Conservation (phyloP, 2,329 filamentous ascomycete genomes). For the Fusarium sp. region DNA sequence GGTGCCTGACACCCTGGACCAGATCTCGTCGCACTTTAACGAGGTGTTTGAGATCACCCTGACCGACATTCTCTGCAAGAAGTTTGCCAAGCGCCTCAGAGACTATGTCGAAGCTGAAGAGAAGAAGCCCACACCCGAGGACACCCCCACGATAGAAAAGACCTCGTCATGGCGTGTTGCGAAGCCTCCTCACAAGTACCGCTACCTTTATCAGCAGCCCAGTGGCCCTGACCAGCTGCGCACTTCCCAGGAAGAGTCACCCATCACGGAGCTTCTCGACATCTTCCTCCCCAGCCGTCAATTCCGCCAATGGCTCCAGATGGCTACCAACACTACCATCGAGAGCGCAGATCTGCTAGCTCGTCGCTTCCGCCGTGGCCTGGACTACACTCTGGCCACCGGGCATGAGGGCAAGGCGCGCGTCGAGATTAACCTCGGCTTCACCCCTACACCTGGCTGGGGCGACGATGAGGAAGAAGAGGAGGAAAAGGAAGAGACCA, state of each 20-base stretch:
- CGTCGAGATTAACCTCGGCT: constrained; percentile 83
- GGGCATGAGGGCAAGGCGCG: constrained; percentile 79
- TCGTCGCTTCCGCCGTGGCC: constrained; percentile 82
- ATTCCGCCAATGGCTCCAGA: constrained; percentile 88
- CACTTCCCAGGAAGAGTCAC: constrained; percentile 55
- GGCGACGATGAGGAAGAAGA: constrained; percentile 68
- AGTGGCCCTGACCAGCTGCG: constrained; percentile 51
- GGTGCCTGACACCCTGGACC: constrained; percentile 87
- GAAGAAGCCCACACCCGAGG: constrained; percentile 53
- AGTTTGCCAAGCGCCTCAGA: constrained; percentile 76
- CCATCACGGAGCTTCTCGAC: constrained; percentile 80
- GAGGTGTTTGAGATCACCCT: constrained; percentile 86
- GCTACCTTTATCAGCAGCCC: constrained; percentile 80
- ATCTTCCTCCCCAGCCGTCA: constrained; percentile 82
- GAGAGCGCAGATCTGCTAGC: constrained; percentile 80
- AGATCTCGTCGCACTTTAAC: constrained; percentile 79
- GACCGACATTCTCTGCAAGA: constrained; percentile 76
- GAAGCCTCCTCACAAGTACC: constrained; percentile 91
- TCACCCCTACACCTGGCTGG: constrained; percentile 88
- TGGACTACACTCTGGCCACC: constrained; percentile 93
- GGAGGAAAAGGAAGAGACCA: constrained; percentile 49
- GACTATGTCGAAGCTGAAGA: constrained; percentile 74
- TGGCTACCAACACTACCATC: constrained; percentile 78
- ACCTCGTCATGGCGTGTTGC: constrained; percentile 75
- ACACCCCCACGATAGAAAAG: constrained; percentile 64